Evolutionary conservation across 305 asterid genomes (phyloP), one percentile per base, ranked within the genome.

Genomic region (Fraxinus albicans): DNA sequence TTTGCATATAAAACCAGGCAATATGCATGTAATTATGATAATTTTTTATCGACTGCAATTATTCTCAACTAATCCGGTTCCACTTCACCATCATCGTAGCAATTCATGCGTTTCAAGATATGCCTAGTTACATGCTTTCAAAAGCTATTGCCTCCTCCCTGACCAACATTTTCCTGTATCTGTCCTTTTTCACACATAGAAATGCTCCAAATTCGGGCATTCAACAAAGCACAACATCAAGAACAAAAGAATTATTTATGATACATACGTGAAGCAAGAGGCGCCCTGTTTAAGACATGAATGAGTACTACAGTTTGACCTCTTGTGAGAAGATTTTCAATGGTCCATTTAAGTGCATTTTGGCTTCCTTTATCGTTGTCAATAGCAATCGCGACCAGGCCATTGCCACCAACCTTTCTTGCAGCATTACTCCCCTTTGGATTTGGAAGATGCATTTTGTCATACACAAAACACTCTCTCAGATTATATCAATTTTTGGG

Each of bases 281-380:
- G 17, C 13, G 63, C 27, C 70, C 47, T 47, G 67, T 13, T 9
- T 34, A 34, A 12, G n/a, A 85, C 85, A 74, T 85, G 87, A 47
- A 85, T 58, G 17, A 81, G 83, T 9, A 80, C 82, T 21, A 85
- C 50, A 83, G 76, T 81, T 81, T 82, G 80, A 69, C 85, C 85
- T 42, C 78, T 81, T 15, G 55, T 9, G 50, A 85, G 53, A 19
- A 85, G 83, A 77, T 81, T 42, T 55, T 85, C 87, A 10, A 75
- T 74, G 23, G 87, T 79, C 85, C 87, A 85, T 85, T 47, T 78
- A 35, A 85, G 69, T 40, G 87, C 87, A 74, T 79, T 50, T 82
- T 78, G 85, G 79, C 87, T 85, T 60, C 83, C 83, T 78, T 85
- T 85, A 67, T 81, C 40, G 73, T 38, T 85, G 27, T 85, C 87